Evolutionary conservation across 2,329 filamentous ascomycete species (phyloP), one percentile per base, ranked within the genome.

Genomic region (Cryphonectria radicalis): DNA sequence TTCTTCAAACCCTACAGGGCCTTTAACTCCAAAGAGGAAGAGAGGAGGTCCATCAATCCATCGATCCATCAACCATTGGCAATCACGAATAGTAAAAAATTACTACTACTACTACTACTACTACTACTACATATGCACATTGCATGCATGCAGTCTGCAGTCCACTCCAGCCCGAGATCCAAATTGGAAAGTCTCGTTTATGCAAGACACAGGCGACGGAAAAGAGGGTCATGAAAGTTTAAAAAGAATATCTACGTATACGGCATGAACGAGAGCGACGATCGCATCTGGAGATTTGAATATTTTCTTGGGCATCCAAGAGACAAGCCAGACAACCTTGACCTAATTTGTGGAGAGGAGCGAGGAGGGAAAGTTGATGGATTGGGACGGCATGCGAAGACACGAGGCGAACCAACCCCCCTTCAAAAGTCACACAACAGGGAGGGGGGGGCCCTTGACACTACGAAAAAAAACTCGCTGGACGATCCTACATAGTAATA

Each of bases 171-270:
- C 55, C 55, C 55, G 55, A 59, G 55, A 59, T 59, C 55, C 7
- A 59, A 59, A 32, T 59, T 59, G 55, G 55, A 59, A 59, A 35
- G 25, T 32, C 55, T 32, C 55, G 55, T 59, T 59, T 59, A 59
- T 59, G 55, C 55, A 59, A 59, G 55, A 59, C 55, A 59, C 25
- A 59, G 14, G 25, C 55, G 28, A 19, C 14, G 13, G 28, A 59
- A 59, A 35, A 59, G 55, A 59, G 55, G 55, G 55, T 32, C 55
- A 17, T 59, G 13, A 35, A 35, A 59, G 55, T 32, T 35, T 59
- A 59, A 59, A 22, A 17, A 17, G 28, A 3, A 35, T 19, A 35
- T 32, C 25, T 50, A 50, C 46, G 13, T 35, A 28, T 59, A 59
- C 55, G 55, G 55, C 55, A 59, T 59, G 17, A 59, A 59, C 25